Evolutionary conservation across 495 filamentous ascomycete species (phyloP).

Genomic region (Daldinia vernicosa): DNA sequence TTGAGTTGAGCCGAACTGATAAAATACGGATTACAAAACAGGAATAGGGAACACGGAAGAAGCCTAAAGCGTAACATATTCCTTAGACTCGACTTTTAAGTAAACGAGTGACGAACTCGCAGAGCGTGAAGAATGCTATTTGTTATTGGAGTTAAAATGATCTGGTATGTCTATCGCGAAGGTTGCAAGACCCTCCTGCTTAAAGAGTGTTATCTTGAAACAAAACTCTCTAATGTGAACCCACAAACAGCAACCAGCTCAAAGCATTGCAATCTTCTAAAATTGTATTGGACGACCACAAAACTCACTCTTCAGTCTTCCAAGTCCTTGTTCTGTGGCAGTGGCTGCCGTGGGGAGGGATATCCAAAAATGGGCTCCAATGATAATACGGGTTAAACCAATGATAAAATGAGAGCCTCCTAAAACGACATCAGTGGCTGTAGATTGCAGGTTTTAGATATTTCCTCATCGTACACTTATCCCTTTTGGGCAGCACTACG

Average conservation of each 20-base stretch:
- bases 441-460: slow-evolving; percentile 32
- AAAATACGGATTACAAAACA: slow-evolving; percentile 7
- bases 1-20: slow-evolving; percentile 1
- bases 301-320: too few relatives aligned
- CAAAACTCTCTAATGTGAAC: slow-evolving; percentile 24
- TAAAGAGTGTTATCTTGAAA: slow-evolving; percentile 33
- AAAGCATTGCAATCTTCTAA: slow-evolving; percentile 15
- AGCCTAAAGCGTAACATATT: slow-evolving; percentile 26
- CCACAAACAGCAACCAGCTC: slow-evolving; percentile 1
- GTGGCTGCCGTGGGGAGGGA: slow-evolving; percentile 27
- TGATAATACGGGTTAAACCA: too few relatives aligned
- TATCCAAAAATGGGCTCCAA: slow-evolving; percentile 2
- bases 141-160: slow-evolving; percentile 18
- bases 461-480: slow-evolving; percentile 11
- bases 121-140: slow-evolving; percentile 27
- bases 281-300: slow-evolving; percentile 22
- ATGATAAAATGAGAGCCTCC: slow-evolving; percentile 42
- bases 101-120: background rate
- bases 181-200: background rate
- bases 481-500: slow-evolving; percentile 26
- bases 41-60: slow-evolving; percentile 28
- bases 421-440: slow-evolving; percentile 36
- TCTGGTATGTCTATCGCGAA: slow-evolving; percentile 9
- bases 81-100: slow-evolving; percentile 10
- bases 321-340: slow-evolving; percentile 14